These are phyloP conservation scores for Boeremia exigua DNA, from an alignment of 2,329 filamentous ascomycete species.

Conservation along the genomic window DNA sequence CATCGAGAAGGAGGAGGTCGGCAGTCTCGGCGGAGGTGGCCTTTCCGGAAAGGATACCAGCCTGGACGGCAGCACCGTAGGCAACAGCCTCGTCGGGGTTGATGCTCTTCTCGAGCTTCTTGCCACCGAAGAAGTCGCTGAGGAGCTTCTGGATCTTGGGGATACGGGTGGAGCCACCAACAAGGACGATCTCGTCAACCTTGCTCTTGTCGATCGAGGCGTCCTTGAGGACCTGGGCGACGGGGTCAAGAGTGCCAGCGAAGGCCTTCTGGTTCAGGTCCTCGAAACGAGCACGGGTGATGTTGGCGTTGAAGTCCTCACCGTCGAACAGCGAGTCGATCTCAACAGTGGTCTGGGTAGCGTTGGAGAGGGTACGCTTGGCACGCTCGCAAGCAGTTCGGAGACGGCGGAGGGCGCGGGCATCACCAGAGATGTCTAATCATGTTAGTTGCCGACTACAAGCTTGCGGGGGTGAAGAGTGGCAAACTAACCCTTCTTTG, in stretches of 20 bases:
- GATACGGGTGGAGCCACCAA: conserved; percentile 99
- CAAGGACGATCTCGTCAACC: conserved; percentile 98
- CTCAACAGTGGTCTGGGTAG: conserved; percentile 96
- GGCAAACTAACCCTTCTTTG: conserved; percentile 42
- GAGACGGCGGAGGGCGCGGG: conserved; percentile 93
- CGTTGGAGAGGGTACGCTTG: conserved; percentile 98
- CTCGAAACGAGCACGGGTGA: conserved; percentile 99
- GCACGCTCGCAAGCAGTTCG: conserved; percentile 98
- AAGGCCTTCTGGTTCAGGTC: conserved; percentile 97
- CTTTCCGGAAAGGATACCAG: conserved; percentile 98
- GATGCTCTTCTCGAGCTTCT: conserved; percentile 99
- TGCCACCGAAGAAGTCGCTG: conserved; percentile 98
- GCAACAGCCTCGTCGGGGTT: conserved; percentile 99
- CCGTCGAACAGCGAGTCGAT: conserved; percentile 99
- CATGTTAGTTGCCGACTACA: not conserved
- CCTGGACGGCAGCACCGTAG: conserved; percentile 98
- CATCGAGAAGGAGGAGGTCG: conserved; percentile 94
- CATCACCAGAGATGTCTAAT: conserved; percentile 72
- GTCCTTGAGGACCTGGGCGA: conserved; percentile 96
- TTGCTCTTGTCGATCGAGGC: conserved; percentile 83
- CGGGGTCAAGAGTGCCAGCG: conserved; percentile 89
- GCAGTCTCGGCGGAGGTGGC: conserved; percentile 92
- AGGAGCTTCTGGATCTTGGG: conserved; percentile 99
- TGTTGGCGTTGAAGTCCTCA: conserved; percentile 95
- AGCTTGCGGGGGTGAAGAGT: too few species aligned